These are phyloP conservation scores for Carex cristatella DNA, from an alignment of 176 grass and related monocot species.

Conservation along the genomic window DNA sequence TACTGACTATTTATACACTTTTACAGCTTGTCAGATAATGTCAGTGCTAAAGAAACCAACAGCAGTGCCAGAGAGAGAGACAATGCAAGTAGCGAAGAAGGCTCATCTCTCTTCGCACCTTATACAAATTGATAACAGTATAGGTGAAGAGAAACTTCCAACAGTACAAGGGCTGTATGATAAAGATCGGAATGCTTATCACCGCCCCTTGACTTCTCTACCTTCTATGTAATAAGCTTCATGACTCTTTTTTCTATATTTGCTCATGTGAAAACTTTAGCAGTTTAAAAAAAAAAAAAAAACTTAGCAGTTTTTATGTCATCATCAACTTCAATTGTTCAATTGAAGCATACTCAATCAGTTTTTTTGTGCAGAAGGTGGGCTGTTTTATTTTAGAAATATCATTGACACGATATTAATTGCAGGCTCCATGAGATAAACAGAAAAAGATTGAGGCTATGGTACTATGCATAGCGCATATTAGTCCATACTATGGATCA, in stretches of 20 bases:
- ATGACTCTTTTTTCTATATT: not conserved
- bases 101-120: not conserved
- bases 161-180: not conserved
- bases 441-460: not conserved
- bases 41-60: constrained; percentile 1
- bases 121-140: not conserved
- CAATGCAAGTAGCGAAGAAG: not conserved
- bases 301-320: not conserved
- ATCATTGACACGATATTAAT: not conserved
- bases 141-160: not conserved
- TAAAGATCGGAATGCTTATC: not conserved
- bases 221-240: not conserved
- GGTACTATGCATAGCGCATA: too few species aligned
- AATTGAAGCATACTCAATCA: not conserved
- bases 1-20: not conserved
- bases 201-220: not conserved
- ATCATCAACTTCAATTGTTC: not conserved
- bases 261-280: not conserved
- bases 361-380: not conserved
- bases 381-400: not conserved
- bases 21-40: constrained; percentile 15
- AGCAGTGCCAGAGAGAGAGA: not conserved
- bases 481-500: too few species aligned
- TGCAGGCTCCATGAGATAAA: not conserved
- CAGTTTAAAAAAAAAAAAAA: not conserved